Evolutionary conservation across 176 grass and related monocot species (phyloP).

Genomic region (Leersia perrieri): DNA sequence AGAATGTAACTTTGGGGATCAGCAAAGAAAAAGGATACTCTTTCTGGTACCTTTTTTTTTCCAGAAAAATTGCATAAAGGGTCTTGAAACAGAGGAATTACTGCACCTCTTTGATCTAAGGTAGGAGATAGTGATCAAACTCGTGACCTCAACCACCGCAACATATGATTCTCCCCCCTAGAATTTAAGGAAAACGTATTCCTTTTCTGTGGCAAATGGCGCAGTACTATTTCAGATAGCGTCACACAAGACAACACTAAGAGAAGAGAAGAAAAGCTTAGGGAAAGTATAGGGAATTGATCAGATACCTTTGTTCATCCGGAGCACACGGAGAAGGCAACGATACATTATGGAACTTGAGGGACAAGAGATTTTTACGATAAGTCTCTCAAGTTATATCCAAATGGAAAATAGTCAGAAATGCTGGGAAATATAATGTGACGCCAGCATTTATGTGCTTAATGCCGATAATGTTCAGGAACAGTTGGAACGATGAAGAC

Average conservation of each 20-base stretch:
- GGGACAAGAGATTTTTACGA: neutral
- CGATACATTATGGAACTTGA: neutral
- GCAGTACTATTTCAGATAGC: neutral
- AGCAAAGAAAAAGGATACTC: neutral
- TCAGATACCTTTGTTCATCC: neutral
- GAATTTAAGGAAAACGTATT: neutral
- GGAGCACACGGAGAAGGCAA: neutral
- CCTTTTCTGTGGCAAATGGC: neutral
- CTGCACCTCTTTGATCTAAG: neutral
- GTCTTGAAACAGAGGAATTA: neutral
- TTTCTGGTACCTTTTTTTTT: neutral
- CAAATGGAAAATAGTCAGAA: neutral
- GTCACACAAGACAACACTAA: neutral
- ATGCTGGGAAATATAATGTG: too few relatives aligned
- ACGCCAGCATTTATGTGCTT: neutral
- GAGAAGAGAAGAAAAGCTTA: neutral
- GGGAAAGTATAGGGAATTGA: neutral
- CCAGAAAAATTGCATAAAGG: neutral
- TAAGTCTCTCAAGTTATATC: neutral
- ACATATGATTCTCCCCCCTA: neutral
- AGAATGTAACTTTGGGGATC: neutral
- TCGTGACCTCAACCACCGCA: slow-evolving; percentile 2
- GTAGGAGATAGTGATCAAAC: slow-evolving; percentile 18
- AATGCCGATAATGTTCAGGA: neutral
- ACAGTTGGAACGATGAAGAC: neutral